Evolutionary conservation across 768 basidiomycete genomes (phyloP), one percentile per base, ranked within the genome.

Genomic region (Panaeolus cyanescens): DNA sequence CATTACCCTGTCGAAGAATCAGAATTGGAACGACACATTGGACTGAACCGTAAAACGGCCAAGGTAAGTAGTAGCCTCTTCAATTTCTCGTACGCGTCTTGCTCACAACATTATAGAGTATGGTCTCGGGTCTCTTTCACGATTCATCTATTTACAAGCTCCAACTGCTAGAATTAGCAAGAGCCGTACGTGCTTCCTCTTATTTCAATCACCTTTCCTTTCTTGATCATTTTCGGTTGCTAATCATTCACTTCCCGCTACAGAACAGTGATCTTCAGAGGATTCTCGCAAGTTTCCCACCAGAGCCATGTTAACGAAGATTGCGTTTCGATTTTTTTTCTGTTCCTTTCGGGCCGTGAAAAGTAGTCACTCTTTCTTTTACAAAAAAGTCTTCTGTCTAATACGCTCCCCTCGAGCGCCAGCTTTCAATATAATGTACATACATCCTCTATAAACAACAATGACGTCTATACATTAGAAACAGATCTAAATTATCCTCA

Each of bases 1-100:
- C 80, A 81, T 59, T 87, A 78, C 65, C 89, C 87, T 0, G 82
- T 91, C 36, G 76, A 80, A 1, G 79, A 80, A 59, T 77, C 81
- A 19, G 80, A 84, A 39, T 79, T 91, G 22, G 84, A 85, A 25
- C 82, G 83, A 1, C 89, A 86, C 70, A 85, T 80, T 55, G 90
- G 90, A 5, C 77, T 91, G n/a, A 90, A 91, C 68, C 85, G 83
- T 22, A 92, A 87, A 72, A 91, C 88, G 0, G 89, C 88, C 56
- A 91, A 90, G 81, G 90, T 89, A 59, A 45, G 67, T 65, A 22
- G 17, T 34, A 19, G 17, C 22, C 7, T 25, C 42, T 19, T 53
- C 28, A 33, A 30, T 58, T 8, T 19, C 25, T 10, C 7, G 15
- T n/a, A n/a, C n/a, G n/a, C n/a, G n/a, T n/a, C n/a, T n/a, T n/a